Evolutionary conservation across 2,329 filamentous ascomycete genomes (phyloP), one percentile per base, ranked within the genome.

Genomic region (Penicillium capsulatum): DNA sequence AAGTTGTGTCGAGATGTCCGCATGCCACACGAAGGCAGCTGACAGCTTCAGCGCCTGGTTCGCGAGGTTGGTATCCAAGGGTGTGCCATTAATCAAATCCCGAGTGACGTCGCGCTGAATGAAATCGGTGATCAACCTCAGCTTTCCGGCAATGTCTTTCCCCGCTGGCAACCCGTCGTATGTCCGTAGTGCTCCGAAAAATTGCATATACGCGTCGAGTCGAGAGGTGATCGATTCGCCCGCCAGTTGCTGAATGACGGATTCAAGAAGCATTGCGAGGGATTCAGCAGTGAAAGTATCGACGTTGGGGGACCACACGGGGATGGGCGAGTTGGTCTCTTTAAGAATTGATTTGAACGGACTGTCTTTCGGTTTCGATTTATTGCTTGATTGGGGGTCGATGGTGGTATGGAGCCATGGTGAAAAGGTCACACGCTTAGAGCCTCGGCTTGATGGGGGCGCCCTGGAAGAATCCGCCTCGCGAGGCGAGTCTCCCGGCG

Each of bases 321-420:
- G 65, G 30, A 52, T 61, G 34, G 57, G 66, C 43, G 56, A 53
- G 64, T 68, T 59, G 63, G 73, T 62, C 15, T 80, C 75, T 63
- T 98, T 98, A 44, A 98, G 75, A 37, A 98, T 98, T 3, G 81
- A 83, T 54, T 82, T 83, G n/a, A 75, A 61, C 4, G 80, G 76
- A 48, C 72, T 76, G 31, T n/a, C 22, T 19, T 28, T 28, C 6
- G 19, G 19, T 22, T 22, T 22, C 19, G 19, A 22, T 22, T 22
- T 22, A 22, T 17, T 16, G 29, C 24, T 17, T 10, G 54, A 50
- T 8, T 68, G 68, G 24, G 70, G 63, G 45, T 73, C 75, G 55
- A 73, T 73, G 11, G 41, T 34, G 26, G 51, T 76, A 76, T 74
- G 73, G 9, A 74, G 70, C 61, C 70, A 76, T 54, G 76, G 73